These are phyloP conservation scores for Kluyveromyces marxianus DNA, from an alignment of 1,139 yeast species.

Conservation along the genomic window DNA sequence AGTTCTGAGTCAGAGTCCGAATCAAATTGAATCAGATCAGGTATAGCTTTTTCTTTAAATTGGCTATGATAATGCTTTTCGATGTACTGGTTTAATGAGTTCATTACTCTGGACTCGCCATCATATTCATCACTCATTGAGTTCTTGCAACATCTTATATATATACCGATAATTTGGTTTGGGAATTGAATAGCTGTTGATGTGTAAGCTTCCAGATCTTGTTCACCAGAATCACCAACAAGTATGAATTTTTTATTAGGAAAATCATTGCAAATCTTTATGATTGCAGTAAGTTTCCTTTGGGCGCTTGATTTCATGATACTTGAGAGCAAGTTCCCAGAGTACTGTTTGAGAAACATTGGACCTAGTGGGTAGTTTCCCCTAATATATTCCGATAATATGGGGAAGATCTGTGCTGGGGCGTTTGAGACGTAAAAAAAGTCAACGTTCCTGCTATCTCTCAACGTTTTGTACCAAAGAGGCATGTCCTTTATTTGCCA, in stretches of 20 bases:
- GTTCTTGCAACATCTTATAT: conserved; percentile 69
- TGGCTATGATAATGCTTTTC: conserved; percentile 12
- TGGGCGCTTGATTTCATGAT: conserved; percentile 83
- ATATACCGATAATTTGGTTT: conserved; percentile 60
- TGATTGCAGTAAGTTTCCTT: conserved; percentile 61
- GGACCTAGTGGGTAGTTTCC: conserved; percentile 60
- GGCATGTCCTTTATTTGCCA: conserved; percentile 72
- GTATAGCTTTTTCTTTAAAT: conserved; percentile 10
- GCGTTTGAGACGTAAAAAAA: conserved; percentile 93
- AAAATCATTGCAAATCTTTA: conserved; percentile 63
- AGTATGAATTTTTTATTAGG: conserved; percentile 71
- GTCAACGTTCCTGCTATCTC: conserved; percentile 39
- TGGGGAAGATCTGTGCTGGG: conserved; percentile 80
- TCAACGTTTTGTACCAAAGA: conserved; percentile 52
- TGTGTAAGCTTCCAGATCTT: conserved; percentile 85
- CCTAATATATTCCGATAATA: conserved; percentile 52
- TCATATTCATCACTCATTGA: conserved; percentile 50
- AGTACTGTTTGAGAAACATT: conserved; percentile 76
- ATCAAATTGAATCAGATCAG: conserved; percentile 8
- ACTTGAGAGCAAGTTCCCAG: conserved; percentile 70
- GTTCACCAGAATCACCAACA: conserved; percentile 94
- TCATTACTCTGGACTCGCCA: conserved; percentile 30
- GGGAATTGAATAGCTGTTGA: conserved; percentile 61
- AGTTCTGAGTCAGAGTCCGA: conserved; percentile 9
- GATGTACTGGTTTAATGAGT: conserved; percentile 28